Evolutionary conservation across 441 rosid genomes (phyloP).

Genomic region (Gossypium trilobum): DNA sequence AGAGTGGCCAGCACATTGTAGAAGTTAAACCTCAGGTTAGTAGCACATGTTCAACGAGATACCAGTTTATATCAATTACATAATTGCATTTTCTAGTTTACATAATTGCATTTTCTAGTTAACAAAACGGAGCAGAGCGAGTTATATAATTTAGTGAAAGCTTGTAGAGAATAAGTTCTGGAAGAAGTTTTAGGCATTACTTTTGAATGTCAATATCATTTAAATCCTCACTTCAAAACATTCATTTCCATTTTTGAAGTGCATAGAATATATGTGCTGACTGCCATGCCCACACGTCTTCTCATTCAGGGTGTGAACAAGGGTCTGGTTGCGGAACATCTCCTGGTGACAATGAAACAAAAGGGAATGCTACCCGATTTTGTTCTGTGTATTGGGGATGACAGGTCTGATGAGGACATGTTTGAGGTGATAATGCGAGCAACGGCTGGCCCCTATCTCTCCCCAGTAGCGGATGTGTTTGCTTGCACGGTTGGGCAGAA

Average conservation of each 20-base stretch:
- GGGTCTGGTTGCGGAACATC: slow-evolving; percentile 62
- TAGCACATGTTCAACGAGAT: neutral
- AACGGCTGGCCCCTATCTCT: slow-evolving; percentile 45
- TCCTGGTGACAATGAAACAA: slow-evolving; percentile 43
- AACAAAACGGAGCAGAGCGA: neutral
- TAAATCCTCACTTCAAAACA: neutral
- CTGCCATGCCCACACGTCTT: neutral
- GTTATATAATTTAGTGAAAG: neutral
- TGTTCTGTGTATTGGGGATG: slow-evolving; percentile 83
- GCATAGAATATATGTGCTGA: neutral
- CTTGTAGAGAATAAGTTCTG: neutral
- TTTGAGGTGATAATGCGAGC: slow-evolving; percentile 67
- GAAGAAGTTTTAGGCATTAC: neutral
- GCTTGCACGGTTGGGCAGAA: slow-evolving; percentile 87
- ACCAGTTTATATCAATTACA: neutral
- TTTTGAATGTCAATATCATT: neutral
- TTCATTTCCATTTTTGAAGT: neutral
- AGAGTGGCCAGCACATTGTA: slow-evolving; percentile 68
- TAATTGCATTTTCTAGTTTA: neutral
- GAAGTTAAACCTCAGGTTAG: slow-evolving; percentile 95
- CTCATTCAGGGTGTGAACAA: slow-evolving; percentile 70
- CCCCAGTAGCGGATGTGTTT: slow-evolving; percentile 75
- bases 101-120: neutral
- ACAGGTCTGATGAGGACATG: slow-evolving; percentile 90
- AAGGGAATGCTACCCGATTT: slow-evolving; percentile 62